Percentiles rank a stretch among this genome's conserved stretches.
Evolutionary conservation across 2,329 filamentous ascomycete genomes (phyloP).

Genomic region (Pezizomycotina sp.): DNA sequence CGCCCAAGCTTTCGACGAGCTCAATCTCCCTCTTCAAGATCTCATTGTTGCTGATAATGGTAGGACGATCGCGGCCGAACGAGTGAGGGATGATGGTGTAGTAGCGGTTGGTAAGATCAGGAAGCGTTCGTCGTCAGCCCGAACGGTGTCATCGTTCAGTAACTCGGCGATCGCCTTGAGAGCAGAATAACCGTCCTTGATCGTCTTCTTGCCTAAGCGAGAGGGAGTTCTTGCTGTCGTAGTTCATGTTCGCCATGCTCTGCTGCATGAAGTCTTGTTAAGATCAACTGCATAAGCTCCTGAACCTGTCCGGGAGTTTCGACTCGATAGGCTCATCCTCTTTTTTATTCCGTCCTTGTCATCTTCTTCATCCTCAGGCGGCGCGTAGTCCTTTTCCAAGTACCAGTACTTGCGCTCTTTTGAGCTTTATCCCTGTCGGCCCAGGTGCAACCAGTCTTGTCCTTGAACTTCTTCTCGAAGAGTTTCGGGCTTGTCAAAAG

Average conservation of each 20-base stretch:
- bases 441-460: slow-evolving; percentile 45
- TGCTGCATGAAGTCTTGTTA: slow-evolving; percentile 49
- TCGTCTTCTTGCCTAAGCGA: slow-evolving; percentile 65
- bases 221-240: slow-evolving; percentile 64
- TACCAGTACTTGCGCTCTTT: slow-evolving; percentile 58
- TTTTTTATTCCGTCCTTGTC: slow-evolving; percentile 29
- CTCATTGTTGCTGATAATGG: slow-evolving; percentile 41
- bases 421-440: slow-evolving; percentile 38
- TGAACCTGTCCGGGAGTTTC: slow-evolving; percentile 45
- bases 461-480: slow-evolving; percentile 46
- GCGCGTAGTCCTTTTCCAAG: slow-evolving; percentile 60
- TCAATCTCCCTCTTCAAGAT: slow-evolving; percentile 61
- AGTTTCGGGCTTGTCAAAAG: slow-evolving; percentile 34
- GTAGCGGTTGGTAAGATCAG: slow-evolving; percentile 57
- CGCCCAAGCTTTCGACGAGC: slow-evolving; percentile 61
- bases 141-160: slow-evolving; percentile 36
- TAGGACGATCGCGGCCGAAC: slow-evolving; percentile 58
- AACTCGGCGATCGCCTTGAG: slow-evolving; percentile 59
- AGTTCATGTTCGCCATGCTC: slow-evolving; percentile 49
- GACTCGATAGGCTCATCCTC: slow-evolving; percentile 34
- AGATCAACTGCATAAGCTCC: slow-evolving; percentile 62
- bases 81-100: slow-evolving; percentile 69
- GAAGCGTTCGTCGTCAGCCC: slow-evolving; percentile 36
- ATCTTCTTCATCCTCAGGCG: slow-evolving; percentile 41
- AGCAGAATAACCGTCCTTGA: slow-evolving; percentile 56